These are phyloP conservation scores for Fraxinus xanthoxyloides DNA, from an alignment of 305 asterid genomes.

Conservation along the genomic window DNA sequence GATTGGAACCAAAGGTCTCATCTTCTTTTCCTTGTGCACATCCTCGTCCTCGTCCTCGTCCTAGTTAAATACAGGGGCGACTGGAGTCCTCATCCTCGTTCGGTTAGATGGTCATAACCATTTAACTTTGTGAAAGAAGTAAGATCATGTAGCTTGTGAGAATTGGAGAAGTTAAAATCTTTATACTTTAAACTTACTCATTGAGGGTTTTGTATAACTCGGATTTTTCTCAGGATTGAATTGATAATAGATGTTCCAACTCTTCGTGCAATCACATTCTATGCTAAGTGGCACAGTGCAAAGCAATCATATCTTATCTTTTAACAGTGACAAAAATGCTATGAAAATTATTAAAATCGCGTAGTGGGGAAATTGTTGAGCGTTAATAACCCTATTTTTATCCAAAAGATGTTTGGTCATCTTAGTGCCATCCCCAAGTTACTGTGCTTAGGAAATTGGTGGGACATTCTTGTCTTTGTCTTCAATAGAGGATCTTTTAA, in stretches of 20 bases:
- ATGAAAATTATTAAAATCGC: neutral
- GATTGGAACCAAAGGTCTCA: constrained; percentile 98
- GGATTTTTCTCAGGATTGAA: neutral
- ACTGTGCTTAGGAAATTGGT: neutral
- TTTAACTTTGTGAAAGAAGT: no score
- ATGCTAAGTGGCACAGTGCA: neutral
- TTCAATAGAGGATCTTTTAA: neutral
- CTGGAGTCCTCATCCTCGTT: no score
- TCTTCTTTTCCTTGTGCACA: constrained; percentile 86
- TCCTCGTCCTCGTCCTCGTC: constrained; percentile 98
- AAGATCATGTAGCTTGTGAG: no score
- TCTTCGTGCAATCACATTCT: neutral
- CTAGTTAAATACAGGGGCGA: constrained; percentile 77
- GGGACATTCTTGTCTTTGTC: neutral
- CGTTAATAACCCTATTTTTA: neutral
- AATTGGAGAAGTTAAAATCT: neutral
- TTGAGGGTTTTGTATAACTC: neutral
- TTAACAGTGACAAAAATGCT: neutral
- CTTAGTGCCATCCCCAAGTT: neutral
- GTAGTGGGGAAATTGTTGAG: neutral
- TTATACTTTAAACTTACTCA: neutral
- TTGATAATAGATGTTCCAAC: neutral
- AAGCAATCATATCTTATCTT: neutral
- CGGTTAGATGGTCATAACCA: no score
- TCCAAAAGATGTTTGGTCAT: neutral